These are phyloP conservation scores for Penicillium odoratum DNA, from an alignment of 495 filamentous ascomycete species.

Conservation along the genomic window DNA sequence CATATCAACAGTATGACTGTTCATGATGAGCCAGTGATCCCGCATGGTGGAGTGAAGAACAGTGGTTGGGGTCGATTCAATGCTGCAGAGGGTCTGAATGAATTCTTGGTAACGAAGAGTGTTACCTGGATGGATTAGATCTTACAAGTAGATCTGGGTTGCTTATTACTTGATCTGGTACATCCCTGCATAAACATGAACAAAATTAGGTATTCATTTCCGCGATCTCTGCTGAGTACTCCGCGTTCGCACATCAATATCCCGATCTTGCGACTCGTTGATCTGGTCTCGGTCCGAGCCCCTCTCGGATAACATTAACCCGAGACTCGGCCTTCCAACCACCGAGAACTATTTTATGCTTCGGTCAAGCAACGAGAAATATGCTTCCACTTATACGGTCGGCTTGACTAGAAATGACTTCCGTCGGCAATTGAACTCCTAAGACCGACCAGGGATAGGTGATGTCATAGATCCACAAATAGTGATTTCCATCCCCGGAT, in stretches of 20 bases:
- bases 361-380: too few relatives aligned
- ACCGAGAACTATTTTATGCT: neutral
- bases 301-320: slow-evolving; percentile 20
- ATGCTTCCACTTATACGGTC: neutral
- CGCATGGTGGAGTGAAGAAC: slow-evolving; percentile 83
- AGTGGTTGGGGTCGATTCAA: slow-evolving; percentile 76
- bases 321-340: slow-evolving; percentile 8
- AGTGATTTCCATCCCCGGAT: slow-evolving; percentile 20
- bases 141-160: neutral
- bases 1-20: slow-evolving; percentile 89
- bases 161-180: neutral
- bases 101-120: slow-evolving; percentile 81
- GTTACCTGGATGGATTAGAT: slow-evolving; percentile 66
- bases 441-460: neutral
- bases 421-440: slow-evolving; percentile 24
- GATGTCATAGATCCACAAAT: slow-evolving; percentile 21
- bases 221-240: too few relatives aligned
- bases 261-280: slow-evolving; percentile 1
- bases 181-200: too few relatives aligned
- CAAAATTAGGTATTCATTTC: too few relatives aligned
- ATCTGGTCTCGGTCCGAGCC: slow-evolving; percentile 8
- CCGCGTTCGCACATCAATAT: neutral
- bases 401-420: slow-evolving; percentile 9
- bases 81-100: slow-evolving; percentile 55
- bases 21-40: slow-evolving; percentile 76